Conservation (phyloP, 306 rosid species). For the Inga oerstediana region DNA sequence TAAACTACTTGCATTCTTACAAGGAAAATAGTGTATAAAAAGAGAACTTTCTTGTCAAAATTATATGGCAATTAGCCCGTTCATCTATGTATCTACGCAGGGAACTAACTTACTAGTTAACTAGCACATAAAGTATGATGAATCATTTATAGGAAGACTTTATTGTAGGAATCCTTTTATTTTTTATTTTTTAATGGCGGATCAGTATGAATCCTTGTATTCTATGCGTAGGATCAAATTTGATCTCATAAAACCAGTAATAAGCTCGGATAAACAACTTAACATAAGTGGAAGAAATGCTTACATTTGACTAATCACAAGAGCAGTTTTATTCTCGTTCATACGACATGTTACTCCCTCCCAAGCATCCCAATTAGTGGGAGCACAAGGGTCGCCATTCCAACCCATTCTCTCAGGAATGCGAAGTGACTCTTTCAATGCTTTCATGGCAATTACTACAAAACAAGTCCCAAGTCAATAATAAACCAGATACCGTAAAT, state of each 20-base stretch:
- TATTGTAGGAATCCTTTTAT: background rate
- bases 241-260: background rate
- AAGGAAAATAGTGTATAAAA: background rate
- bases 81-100: background rate
- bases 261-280: background rate
- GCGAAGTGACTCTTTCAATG: slow-evolving; percentile 83
- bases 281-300: slow-evolving; percentile 20
- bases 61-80: background rate
- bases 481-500: slow-evolving; percentile 12
- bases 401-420: slow-evolving; percentile 98
- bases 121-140: background rate
- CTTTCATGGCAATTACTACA: slow-evolving; percentile 82
- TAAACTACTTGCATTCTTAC: background rate
- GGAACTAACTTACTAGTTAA: background rate
- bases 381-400: slow-evolving; percentile 99
- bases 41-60: background rate
- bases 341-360: slow-evolving; percentile 92
- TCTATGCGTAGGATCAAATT: background rate
- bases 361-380: slow-evolving; percentile 97
- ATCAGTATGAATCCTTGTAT: background rate
- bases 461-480: slow-evolving; percentile 13
- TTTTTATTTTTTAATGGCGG: background rate
- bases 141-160: background rate
- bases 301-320: slow-evolving; percentile 81
- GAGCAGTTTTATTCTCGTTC: slow-evolving; percentile 58